A percentile compares a stretch with the other conserved stretches of the same genome.
These are phyloP conservation scores for Aspergillus chevalieri DNA, from an alignment of 2,329 filamentous ascomycete species.

Conservation along the genomic window DNA sequence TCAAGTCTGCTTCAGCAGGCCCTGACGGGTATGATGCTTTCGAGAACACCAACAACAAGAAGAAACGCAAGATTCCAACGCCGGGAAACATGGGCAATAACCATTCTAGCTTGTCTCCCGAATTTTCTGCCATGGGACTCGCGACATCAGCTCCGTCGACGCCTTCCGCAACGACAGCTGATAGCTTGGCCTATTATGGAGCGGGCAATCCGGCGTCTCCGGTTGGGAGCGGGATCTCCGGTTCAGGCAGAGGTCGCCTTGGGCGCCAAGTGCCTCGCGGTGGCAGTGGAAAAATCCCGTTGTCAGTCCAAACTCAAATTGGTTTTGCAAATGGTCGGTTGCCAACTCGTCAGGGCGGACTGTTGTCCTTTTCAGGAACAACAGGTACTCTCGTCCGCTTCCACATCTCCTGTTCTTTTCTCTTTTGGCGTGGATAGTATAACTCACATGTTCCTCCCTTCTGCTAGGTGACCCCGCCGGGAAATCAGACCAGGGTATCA, in stretches of 20 bases:
- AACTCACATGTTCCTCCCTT: conserved; percentile 5
- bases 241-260: conserved; percentile 76
- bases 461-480: conserved; percentile 30
- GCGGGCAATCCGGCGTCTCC: conserved; percentile 50
- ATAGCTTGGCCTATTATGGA: conserved; percentile 52
- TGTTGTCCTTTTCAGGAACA: conserved; percentile 39
- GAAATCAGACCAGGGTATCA: conserved; percentile 65
- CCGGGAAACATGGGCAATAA: conserved; percentile 64
- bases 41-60: conserved; percentile 98
- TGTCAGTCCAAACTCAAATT: conserved; percentile 55
- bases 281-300: conserved; percentile 55
- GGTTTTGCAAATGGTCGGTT: conserved; percentile 48
- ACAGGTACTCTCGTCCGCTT: conserved; percentile 21
- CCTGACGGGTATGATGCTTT: conserved; percentile 94
- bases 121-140: conserved; percentile 60
- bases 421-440: conserved; percentile 8
- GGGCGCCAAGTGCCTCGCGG: conserved; percentile 51
- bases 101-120: conserved; percentile 54
- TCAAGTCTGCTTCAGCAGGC: conserved; percentile 60
- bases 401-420: conserved; percentile 10
- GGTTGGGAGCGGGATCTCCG: conserved; percentile 67
- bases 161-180: conserved; percentile 38
- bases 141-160: conserved; percentile 40
- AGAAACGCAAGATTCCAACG: conserved; percentile 95
- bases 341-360: conserved; percentile 43